Evolutionary conservation across 441 rosid species (phyloP).

Genomic region (Adansonia madagascariensis): DNA sequence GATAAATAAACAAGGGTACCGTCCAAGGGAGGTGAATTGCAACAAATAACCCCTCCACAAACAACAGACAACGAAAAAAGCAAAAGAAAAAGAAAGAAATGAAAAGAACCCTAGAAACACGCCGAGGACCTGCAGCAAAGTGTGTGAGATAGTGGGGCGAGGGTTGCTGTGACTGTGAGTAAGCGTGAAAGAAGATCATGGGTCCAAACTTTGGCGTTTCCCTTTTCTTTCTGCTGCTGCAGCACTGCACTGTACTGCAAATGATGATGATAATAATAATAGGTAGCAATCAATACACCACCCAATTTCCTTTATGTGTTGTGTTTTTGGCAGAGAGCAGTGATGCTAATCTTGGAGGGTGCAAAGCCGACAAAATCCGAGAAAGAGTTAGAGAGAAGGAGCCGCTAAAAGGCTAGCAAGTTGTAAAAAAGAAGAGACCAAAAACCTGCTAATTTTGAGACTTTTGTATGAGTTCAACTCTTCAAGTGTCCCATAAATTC

Average conservation of each 20-base stretch:
- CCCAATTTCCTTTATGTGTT: background rate
- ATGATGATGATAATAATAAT: background rate
- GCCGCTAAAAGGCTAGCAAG: background rate
- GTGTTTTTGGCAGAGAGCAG: background rate
- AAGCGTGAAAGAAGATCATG: background rate
- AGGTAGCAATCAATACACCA: background rate
- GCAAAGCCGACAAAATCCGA: conserved; percentile 37
- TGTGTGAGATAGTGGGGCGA: conserved; percentile 30
- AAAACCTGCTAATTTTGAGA: conserved; percentile 27
- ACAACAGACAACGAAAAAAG: no score
- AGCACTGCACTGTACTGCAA: background rate
- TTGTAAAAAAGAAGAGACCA: background rate
- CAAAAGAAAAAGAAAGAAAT: background rate
- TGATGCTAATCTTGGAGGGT: conserved; percentile 32
- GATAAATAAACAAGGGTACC: background rate
- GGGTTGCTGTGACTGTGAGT: background rate
- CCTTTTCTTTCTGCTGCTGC: conserved; percentile 5
- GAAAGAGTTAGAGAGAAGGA: conserved; percentile 4
- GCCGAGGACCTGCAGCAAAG: conserved; percentile 34
- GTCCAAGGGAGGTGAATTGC: conserved; percentile 7
- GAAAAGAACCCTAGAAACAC: conserved; percentile 38
- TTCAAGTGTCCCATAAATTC: background rate
- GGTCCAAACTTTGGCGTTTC: background rate
- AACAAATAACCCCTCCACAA: background rate
- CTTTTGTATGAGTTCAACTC: background rate